Conservation (phyloP, 768 basidiomycete species). For the Boletus reticuloceps region DNA sequence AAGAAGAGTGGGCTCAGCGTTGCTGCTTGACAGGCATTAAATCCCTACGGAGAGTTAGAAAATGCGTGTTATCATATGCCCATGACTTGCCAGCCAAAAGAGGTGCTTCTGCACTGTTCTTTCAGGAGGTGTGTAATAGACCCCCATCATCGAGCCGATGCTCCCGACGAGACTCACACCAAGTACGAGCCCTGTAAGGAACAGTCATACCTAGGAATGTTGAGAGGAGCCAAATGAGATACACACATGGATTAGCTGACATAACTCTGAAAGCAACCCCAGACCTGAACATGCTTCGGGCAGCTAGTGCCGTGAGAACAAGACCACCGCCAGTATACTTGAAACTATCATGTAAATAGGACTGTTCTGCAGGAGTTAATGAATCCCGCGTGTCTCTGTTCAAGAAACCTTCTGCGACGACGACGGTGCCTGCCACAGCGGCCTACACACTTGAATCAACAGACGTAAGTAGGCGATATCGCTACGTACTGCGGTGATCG, state of each 20-base stretch:
- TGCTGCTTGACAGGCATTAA: conserved; percentile 84
- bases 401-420: conserved; percentile 61
- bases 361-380: conserved; percentile 58
- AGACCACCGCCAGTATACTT: conserved; percentile 83
- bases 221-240: neutral
- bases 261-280: conserved; percentile 71
- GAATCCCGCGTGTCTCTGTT: conserved; percentile 79
- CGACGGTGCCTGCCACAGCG: conserved; percentile 67
- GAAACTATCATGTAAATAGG: conserved; percentile 74
- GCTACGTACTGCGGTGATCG: conserved; percentile 50
- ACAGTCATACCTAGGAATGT: neutral
- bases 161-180: conserved; percentile 76
- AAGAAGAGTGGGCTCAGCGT: conserved; percentile 89
- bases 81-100: conserved; percentile 67
- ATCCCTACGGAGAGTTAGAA: conserved; percentile 47
- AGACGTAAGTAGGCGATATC: neutral
- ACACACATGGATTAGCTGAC: conserved; percentile 78
- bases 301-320: conserved; percentile 71
- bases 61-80: neutral
- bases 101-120: conserved; percentile 73
- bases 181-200: conserved; percentile 64
- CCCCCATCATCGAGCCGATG: conserved; percentile 85
- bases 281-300: conserved; percentile 70
- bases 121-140: conserved; percentile 75
- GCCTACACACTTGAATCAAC: conserved; percentile 40